Evolutionary conservation across 106 monocot genomes (phyloP).

Genomic region (Agapanthus africanus): DNA sequence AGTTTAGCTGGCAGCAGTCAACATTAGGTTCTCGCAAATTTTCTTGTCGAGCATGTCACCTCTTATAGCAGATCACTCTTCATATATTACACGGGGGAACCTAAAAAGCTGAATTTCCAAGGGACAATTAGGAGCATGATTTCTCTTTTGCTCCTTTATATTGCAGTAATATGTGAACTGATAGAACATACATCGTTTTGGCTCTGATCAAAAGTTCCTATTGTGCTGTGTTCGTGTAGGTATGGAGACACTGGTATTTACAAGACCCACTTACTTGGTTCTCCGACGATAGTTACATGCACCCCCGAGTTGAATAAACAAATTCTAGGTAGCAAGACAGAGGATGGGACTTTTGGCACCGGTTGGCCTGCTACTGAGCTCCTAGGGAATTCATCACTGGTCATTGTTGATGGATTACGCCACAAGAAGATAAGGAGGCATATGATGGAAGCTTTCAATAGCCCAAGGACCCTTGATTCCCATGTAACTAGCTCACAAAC

Average conservation of each 20-base stretch:
- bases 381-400: conserved; percentile 13
- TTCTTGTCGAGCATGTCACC: too few species aligned
- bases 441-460: conserved; percentile 23
- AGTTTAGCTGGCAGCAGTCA: too few species aligned
- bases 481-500: conserved; percentile 24
- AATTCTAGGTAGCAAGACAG: conserved; percentile 16
- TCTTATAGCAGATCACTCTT: too few species aligned
- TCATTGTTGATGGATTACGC: conserved; percentile 11
- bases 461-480: conserved; percentile 18
- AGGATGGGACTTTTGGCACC: conserved; percentile 22
- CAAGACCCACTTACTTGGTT: conserved; percentile 28
- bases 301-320: conserved; percentile 32
- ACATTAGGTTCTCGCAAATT: too few species aligned
- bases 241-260: conserved; percentile 33
- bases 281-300: conserved; percentile 27
- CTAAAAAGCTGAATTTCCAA: too few species aligned
- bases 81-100: too few species aligned
- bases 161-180: too few species aligned
- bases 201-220: too few species aligned
- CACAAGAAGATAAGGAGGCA: conserved; percentile 27
- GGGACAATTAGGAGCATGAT: too few species aligned
- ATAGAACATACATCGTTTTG: too few species aligned
- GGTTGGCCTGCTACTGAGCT: conserved; percentile 30
- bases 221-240: conserved; percentile 15
- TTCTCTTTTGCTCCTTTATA: too few species aligned